Evolutionary conservation across 805 yeast species (phyloP).

Genomic region (Yarrowia sp.): DNA sequence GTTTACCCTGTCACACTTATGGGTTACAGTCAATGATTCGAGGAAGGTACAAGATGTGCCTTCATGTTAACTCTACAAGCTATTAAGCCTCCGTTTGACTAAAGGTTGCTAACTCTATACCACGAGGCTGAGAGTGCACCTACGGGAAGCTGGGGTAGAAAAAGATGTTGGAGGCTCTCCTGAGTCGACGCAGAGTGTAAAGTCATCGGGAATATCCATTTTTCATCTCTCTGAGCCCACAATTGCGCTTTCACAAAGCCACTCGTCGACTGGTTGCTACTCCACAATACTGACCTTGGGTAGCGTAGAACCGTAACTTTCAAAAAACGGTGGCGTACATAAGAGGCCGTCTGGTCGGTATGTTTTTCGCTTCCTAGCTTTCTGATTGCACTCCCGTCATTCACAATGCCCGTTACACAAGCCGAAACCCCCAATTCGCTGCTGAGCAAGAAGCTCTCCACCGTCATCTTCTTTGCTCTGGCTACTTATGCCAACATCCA

Average conservation of each 20-base stretch:
- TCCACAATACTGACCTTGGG: constrained; percentile 3
- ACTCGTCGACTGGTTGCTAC: neutral
- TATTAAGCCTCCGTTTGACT: constrained; percentile 1
- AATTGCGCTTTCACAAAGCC: neutral
- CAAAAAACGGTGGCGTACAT: constrained; percentile 17
- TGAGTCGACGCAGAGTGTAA: neutral
- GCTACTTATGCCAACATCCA: constrained; percentile 24
- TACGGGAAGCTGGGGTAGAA: neutral
- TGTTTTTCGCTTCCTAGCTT: neutral
- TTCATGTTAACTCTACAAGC: neutral
- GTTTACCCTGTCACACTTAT: neutral
- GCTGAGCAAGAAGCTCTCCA: constrained; percentile 20
- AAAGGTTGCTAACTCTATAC: constrained; percentile 14
- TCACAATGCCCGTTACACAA: constrained; percentile 19
- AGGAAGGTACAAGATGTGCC: constrained; percentile 3
- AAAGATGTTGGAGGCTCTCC: neutral
- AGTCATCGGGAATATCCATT: neutral
- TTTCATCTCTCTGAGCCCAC: neutral
- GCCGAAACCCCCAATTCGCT: constrained; percentile 20
- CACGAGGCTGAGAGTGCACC: neutral
- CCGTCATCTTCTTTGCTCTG: constrained; percentile 17
- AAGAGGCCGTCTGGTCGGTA: neutral
- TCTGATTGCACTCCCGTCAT: neutral
- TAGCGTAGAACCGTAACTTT: constrained; percentile 13
- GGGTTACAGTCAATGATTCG: constrained; percentile 3